Base-by-base conservation (phyloP, 106 monocot genomes). In the Platanthera zijinensis region DNA sequence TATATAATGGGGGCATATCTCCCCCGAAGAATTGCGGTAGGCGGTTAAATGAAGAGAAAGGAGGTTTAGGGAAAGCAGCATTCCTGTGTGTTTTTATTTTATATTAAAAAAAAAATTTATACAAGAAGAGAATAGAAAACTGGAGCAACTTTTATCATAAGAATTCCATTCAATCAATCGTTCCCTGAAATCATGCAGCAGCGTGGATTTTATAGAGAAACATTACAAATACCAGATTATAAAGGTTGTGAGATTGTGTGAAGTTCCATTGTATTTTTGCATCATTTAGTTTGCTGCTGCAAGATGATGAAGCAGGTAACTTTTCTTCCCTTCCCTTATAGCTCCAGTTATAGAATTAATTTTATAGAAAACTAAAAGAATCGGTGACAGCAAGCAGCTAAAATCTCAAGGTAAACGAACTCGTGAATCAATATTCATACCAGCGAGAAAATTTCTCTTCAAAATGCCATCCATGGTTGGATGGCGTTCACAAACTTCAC, bases 311-410 rank as follows among this genome's bases (percentile, higher is more conserved):
- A 61, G 18, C 6, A 61, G 59, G 21, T 61, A 8, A 61, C 7
- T n/a, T 14, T n/a, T 57, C 57, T 39, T 39, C 39, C 39, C 57
- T 57, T 57, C 57, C n/a, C 15, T 57, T 57, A n/a, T 57, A 17
- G 57, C 9, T n/a, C 3, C 18, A 61, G 21, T 61, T 30, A 67
- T 67, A 14, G 11, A 64, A 63, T 8, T 13, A 22, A 67, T 12
- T 19, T 39, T 22, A 67, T 32, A 45, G 67, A 67, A 67, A 39
- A 67, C 67, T 67, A 67, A 67, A 67, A 67, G 39, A 67, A 67
- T 67, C 32, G 67, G 67, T 67, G 4, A 67, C 25, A 67, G 11
- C 32, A 11, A 67, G 13, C 30, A 67, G 2, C 32, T 67, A 32
- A 67, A 67, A 30, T 10, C 2, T 4, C 67, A 32, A 39, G 32